These are phyloP conservation scores for Dendrocalamus sinicus DNA, from an alignment of 176 grass and related monocot genomes.

Conservation along the genomic window DNA sequence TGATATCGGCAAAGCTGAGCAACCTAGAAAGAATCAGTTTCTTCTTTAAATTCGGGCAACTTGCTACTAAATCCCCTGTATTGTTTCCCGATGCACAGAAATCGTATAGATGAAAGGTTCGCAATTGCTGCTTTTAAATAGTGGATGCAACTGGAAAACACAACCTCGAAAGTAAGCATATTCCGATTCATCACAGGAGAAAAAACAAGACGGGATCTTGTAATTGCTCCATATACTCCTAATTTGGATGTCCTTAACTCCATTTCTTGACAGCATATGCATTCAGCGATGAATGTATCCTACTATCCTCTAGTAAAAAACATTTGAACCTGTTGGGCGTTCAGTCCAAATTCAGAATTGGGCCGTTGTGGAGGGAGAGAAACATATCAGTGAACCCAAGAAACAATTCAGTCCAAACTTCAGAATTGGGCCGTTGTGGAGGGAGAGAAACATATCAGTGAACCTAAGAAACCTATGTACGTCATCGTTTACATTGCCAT, in stretches of 20 bases:
- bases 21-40: constrained; percentile 36
- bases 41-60: constrained; percentile 48
- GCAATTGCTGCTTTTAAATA: constrained; percentile 42
- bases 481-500: constrained; percentile 13
- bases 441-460: constrained; percentile 25
- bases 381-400: constrained; percentile 19
- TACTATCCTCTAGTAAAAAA: constrained; percentile 28
- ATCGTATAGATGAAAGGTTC: constrained; percentile 39
- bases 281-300: constrained; percentile 48
- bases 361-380: constrained; percentile 49
- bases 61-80: constrained; percentile 55
- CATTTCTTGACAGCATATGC: constrained; percentile 64
- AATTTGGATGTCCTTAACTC: constrained; percentile 36
- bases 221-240: neutral
- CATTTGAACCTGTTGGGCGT: neutral
- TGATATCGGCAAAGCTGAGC: constrained; percentile 29
- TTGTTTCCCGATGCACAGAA: constrained; percentile 20
- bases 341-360: constrained; percentile 50
- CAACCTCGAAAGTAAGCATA: constrained; percentile 22
- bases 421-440: constrained; percentile 54
- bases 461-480: constrained; percentile 1
- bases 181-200: constrained; percentile 43
- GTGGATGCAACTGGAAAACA: constrained; percentile 3
- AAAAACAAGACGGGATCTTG: constrained; percentile 48
- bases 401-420: constrained; percentile 47